phyloP scores from a whole-genome alignment of 1,139 yeast species.

The Sugiyamaella grinbergsii region DNA sequence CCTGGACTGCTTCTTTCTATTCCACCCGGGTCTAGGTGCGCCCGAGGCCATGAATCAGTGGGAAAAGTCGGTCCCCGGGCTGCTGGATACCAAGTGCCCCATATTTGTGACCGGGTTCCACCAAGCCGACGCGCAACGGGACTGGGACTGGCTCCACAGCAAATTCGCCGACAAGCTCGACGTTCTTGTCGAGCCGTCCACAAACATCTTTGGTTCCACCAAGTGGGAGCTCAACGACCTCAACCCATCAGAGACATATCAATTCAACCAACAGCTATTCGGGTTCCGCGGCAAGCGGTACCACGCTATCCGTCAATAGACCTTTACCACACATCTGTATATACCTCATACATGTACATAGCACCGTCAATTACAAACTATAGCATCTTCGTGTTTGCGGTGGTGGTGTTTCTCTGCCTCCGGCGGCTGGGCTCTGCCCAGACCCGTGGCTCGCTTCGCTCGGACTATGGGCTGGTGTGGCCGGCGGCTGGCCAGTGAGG shows the following conservation, averaged over 20 bases:
- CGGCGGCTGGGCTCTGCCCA: too few relatives aligned
- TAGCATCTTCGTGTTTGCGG: background rate
- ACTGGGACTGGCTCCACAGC: slow-evolving; percentile 67
- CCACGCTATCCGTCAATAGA: slow-evolving; percentile 61
- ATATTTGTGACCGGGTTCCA: slow-evolving; percentile 90
- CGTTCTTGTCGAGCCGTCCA: slow-evolving; percentile 70
- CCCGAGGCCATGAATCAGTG: slow-evolving; percentile 79
- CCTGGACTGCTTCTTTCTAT: slow-evolving; percentile 84
- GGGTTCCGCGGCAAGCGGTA: slow-evolving; percentile 96
- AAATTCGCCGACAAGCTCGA: slow-evolving; percentile 78
- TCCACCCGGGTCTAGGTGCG: slow-evolving; percentile 93
- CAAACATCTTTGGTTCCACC: slow-evolving; percentile 77
- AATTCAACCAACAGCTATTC: slow-evolving; percentile 83
- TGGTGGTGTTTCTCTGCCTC: background rate
- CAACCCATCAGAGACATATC: slow-evolving; percentile 90
- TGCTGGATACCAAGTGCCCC: slow-evolving; percentile 91
- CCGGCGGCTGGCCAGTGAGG: background rate
- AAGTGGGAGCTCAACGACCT: slow-evolving; percentile 92
- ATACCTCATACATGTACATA: slow-evolving; percentile 27
- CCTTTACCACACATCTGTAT: slow-evolving; percentile 1
- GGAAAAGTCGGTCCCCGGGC: slow-evolving; percentile 80
- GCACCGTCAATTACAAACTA: slow-evolving; percentile 9
- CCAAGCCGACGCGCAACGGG: slow-evolving; percentile 67
- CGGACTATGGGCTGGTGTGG: background rate
- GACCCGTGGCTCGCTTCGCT: slow-evolving; percentile 3